Evolutionary conservation across 2,329 filamentous ascomycete species (phyloP), one percentile per base, ranked within the genome.

Genomic region (Westerdykella sp.): DNA sequence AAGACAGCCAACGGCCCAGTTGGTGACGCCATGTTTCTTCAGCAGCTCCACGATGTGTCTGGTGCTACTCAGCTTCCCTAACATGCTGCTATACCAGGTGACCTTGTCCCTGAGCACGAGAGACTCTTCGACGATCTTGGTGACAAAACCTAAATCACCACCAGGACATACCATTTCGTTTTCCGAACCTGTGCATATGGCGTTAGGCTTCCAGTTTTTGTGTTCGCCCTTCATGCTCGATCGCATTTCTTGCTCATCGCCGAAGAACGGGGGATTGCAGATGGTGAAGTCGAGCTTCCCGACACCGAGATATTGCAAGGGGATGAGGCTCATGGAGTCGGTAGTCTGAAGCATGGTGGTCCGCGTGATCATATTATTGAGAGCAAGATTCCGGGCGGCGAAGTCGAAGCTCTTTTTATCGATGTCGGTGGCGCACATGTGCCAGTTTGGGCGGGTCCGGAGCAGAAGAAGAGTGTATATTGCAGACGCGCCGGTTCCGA

Each of bases 261-360:
- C 67, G 70, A 96, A 97, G 69, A 98, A 98, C 0, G 93, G 93
- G 0, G 93, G 93, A 54, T 98, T 98, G 50, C 85, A 91, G 81
- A 97, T 94, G 45, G 80, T 81, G 62, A 97, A 96, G 60, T 91
- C 83, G 35, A 95, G 73, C 3, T 71, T 74, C 9, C 58, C 48
- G n/a, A 78, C 60, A 16, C 63, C 66, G 1, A 82, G 59, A 0
- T 73, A 73, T 32, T 80, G 71, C 0, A 88, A 60, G 0, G 85
- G 82, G 5, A 97, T 74, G 1, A 96, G 69, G 0, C 70, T 55
- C 30, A 76, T 78, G 0, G 69, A 60, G 0, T 70, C 53, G 0
- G 69, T 64, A 1, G 80, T 81, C 34, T 75, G 63, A 0, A 87
- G 56, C 0, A 95, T 61, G 3, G 67, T 78, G 44, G 95, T 84